Base-by-base conservation (phyloP, 257 asterid genomes). In the Solanum microdontum region DNA sequence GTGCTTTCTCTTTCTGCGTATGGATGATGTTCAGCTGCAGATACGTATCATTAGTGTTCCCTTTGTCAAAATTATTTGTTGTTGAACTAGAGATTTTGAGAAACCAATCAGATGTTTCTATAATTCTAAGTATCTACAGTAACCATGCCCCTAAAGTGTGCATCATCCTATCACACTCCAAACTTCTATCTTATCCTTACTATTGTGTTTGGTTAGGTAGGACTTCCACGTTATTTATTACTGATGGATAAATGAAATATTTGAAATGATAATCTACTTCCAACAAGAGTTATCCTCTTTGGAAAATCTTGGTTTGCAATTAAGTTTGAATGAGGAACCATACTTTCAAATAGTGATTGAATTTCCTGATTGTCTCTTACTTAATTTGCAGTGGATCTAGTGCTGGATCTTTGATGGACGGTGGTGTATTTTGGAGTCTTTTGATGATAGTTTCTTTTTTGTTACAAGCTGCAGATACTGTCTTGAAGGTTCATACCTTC, bases 401-500 rank as follows among this genome's bases (percentile, higher is more conserved):
- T 88, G 91, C 98, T 89, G 98, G 98, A 83, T 96, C 99, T 85
- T 90, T 96, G 92, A 90, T 93, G 94, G 98, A 94, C 87, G 95
- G 94, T 69, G 98, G 98, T 87, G 80, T 95, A 51, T 96, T 96
- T 92, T 97, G 99, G 99, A 97, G 98, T 90, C 89, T 92, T 93
- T 90, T 96, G 91, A 96, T 97, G 99, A 92, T 96, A 60, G 87
- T 95, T 88, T 97, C 99, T 45, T 97, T 97, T 95, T 92, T 97
- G 70, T 91, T 96, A 69, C 99, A 95, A 94, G 99, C 99, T 87
- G 99, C 96, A 84, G 99, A 97, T 88, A 92, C 98, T 58, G 95
- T 97, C 87, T 87, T 95, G 92, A 97, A 97, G 98, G 99, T 97
- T 86, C 84, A 87, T 58, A 60, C 64, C 87, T 89, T 87, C 89